A percentile compares a stretch with the other conserved stretches of the same genome.
Evolutionary conservation across 2,329 filamentous ascomycete genomes (phyloP).

Genomic region (Orbilia oligospora): DNA sequence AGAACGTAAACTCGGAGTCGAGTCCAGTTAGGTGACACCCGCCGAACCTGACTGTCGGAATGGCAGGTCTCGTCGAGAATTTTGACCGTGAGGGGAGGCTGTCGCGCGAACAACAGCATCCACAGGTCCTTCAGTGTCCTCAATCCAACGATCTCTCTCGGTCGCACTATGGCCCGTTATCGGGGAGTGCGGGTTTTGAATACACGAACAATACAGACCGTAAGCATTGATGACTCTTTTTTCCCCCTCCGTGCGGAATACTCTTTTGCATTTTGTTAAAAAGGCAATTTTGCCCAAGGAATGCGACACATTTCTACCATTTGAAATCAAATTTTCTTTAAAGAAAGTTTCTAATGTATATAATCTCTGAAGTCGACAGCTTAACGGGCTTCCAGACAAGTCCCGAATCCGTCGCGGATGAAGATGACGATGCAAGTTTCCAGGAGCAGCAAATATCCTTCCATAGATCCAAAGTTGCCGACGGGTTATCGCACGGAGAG

Average conservation of each 20-base stretch:
- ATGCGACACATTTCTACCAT: neutral
- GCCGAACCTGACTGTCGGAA: constrained; percentile 19
- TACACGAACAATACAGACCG: constrained; percentile 30
- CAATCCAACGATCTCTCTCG: constrained; percentile 7
- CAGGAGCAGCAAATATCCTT: constrained; percentile 48
- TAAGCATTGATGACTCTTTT: constrained; percentile 21
- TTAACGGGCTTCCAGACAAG: neutral
- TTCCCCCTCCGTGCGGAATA: neutral
- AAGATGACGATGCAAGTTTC: constrained; percentile 15
- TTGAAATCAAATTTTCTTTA: neutral
- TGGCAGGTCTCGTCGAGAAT: constrained; percentile 37
- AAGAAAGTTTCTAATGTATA: neutral
- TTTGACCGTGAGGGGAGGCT: constrained; percentile 23
- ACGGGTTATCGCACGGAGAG: constrained; percentile 44
- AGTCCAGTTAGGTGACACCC: neutral
- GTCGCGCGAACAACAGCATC: constrained; percentile 21
- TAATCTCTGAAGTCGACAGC: constrained; percentile 8
- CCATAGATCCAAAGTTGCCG: constrained; percentile 44
- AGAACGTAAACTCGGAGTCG: neutral
- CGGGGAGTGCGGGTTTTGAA: constrained; percentile 10
- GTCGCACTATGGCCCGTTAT: constrained; percentile 10
- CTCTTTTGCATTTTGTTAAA: neutral
- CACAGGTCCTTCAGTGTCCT: constrained; percentile 26
- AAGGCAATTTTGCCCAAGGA: too few species aligned
- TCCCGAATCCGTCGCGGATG: neutral